A percentile compares a stretch with the other conserved stretches of the same genome.
These are phyloP conservation scores for Cordyceps sp. DNA, from an alignment of 2,329 filamentous ascomycete species.

Conservation along the genomic window DNA sequence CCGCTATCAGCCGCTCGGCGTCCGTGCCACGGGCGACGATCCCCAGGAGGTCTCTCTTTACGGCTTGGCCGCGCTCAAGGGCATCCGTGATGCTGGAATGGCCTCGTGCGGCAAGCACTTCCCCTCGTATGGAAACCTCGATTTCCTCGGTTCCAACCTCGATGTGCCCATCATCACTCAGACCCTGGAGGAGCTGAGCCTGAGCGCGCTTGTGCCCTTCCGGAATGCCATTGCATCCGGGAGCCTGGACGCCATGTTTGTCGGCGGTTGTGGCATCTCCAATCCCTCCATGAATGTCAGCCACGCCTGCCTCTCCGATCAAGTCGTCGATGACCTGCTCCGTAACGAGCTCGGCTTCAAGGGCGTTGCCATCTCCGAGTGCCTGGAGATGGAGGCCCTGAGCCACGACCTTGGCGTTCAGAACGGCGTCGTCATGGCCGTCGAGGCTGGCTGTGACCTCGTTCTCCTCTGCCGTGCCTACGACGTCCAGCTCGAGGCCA, in stretches of 20 bases:
- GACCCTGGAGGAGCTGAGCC: constrained; percentile 75
- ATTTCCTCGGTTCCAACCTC: constrained; percentile 78
- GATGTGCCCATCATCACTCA: constrained; percentile 95
- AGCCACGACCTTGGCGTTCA: constrained; percentile 95
- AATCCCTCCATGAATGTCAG: constrained; percentile 87
- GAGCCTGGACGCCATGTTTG: constrained; percentile 79
- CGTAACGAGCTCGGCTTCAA: constrained; percentile 80
- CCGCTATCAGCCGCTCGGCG: constrained; percentile 76
- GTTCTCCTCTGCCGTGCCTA: constrained; percentile 79
- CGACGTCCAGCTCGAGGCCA: constrained; percentile 76
- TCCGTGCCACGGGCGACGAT: constrained; percentile 80
- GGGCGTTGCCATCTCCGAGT: constrained; percentile 88
- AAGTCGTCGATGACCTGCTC: constrained; percentile 79
- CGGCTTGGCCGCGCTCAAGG: constrained; percentile 77
- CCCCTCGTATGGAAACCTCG: constrained; percentile 86
- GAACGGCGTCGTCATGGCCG: constrained; percentile 92
- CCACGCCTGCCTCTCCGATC: constrained; percentile 84
- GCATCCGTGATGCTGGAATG: constrained; percentile 80
- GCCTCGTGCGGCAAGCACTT: constrained; percentile 93
- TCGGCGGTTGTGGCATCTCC: constrained; percentile 84
- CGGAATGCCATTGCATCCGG: constrained; percentile 77
- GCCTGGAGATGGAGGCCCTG: constrained; percentile 89
- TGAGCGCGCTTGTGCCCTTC: constrained; percentile 86
- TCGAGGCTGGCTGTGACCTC: constrained; percentile 88
- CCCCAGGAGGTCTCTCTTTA: constrained; percentile 90